Base-by-base conservation (phyloP, 2,329 filamentous ascomycete species). In the Dactylonectria macrodidyma region DNA sequence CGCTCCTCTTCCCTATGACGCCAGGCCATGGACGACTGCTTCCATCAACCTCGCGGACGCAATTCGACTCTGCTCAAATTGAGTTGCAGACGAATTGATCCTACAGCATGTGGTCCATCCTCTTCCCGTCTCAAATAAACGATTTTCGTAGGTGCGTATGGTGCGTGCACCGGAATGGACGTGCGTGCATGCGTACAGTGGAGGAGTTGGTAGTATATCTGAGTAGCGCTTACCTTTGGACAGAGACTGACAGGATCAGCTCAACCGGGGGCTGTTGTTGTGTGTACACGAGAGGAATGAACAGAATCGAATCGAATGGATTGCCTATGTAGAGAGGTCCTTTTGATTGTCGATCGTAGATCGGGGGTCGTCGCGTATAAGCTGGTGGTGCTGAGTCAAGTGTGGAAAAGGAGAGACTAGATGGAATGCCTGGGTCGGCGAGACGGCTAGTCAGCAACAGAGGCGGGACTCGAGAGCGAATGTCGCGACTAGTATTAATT, bases 181-280 rank as follows among this genome's bases (percentile, higher is more conserved):
- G 24, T 60, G 22, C 36, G 48, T 51, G 14, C 30, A 34, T 50
- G 57, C 47, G 57, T n/a, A 16, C 24, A 19, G 41, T 62, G 41
- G 22, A 62, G 51, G 51, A 50, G 34, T 38, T 62, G 41, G 26
- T 38, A 48, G 51, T 66, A 59, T 62, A 61, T 55, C 47, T 59
- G 59, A 62, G 51, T 46, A 54, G 38, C 59, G 64, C 64, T 66
- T 66, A 66, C 64, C 59, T 62, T 62, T 41, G 30, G 52, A 14
- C 34, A 38, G 63, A 33, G 16, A 62, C 52, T 48, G 38, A 51
- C 19, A 52, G 59, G 22, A 38, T 12, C 52, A 58, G 47, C 47
- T 51, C 54, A 52, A 33, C 41, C n/a, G 24, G 51, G 51, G 14
- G 36, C 44, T 58, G 30, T 41, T 59, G 34, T 22, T n/a, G 60